Base-by-base conservation (phyloP, 1,284 basidiomycete species). In the Ustilago hordei region DNA sequence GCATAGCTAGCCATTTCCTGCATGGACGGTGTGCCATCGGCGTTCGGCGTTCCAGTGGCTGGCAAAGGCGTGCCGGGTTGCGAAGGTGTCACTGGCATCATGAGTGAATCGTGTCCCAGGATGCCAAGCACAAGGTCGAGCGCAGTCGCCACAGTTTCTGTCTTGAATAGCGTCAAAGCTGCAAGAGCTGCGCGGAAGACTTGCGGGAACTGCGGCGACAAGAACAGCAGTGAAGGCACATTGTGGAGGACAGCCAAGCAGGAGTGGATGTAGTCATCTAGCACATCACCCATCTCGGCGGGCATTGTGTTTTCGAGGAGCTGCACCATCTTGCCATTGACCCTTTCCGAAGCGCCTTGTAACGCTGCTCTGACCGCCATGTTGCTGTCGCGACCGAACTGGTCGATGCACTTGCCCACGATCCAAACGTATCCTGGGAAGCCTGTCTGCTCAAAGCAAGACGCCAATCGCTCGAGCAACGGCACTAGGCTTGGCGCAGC, bases 401-500 rank as follows among this genome's bases (percentile, higher is more conserved):
- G 67, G 31, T 83, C 84, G 59, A 86, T 72, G 28, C 93, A 87
- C 86, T 97, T 97, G 55, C 94, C 93, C 17, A 91, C 91, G 74
- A 99, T 95, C 97, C 97, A 99, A 13, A 98, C 87, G 87, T 95
- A 98, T 78, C 93, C 92, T 0, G 95, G 91, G 81, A 92, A 92
- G 0, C 93, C 93, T 0, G 93, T 94, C 17, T 89, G 87, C 76
- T 94, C 92, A 82, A 98, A 99, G 13, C 90, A 90, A 5, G 89
- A 81, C 1, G 92, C 89, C 91, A 98, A 92, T 57, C 94, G 89
- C 17, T 90, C 89, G 54, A 98, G 85, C 0, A 96, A 88, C 0
- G 91, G 88, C 23, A 93, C 90, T 9, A 93, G 89, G 48, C 95
- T 89, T 3, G 91, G 88, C 58, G 92, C 88, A 1, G 92, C 90